Evolutionary conservation across 306 rosid species (phyloP).

Genomic region (Fragaria vesca): DNA sequence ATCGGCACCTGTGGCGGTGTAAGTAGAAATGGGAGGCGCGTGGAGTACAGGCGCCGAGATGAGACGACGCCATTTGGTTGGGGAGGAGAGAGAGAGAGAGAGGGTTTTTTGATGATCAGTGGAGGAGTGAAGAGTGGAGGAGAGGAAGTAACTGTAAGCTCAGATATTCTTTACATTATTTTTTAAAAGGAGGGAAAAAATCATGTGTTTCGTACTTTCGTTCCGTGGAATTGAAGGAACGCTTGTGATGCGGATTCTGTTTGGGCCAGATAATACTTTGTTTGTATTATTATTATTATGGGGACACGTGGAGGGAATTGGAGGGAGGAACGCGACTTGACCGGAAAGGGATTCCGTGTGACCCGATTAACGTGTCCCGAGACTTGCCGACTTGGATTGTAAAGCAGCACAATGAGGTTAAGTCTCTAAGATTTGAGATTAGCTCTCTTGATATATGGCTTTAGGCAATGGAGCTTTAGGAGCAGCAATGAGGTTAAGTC

Average conservation of each 20-base stretch:
- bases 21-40: conserved; percentile 14
- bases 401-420: too few species aligned
- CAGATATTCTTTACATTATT: not conserved
- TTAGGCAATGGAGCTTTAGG: too few species aligned
- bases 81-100: not conserved
- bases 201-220: too few species aligned
- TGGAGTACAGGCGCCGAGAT: conserved; percentile 31
- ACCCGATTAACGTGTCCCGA: too few species aligned
- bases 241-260: conserved; percentile 7
- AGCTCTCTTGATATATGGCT: too few species aligned
- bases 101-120: not conserved
- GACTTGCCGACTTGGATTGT: too few species aligned
- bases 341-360: not conserved
- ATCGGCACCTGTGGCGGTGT: not conserved
- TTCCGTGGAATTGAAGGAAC: not conserved
- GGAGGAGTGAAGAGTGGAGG: not conserved
- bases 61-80: conserved; percentile 42
- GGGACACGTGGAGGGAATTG: not conserved
- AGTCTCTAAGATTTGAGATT: too few species aligned
- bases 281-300: not conserved
- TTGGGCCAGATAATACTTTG: not conserved
- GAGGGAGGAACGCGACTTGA: not conserved
- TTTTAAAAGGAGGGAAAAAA: not conserved
- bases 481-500: too few species aligned
- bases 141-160: not conserved